Conservation (phyloP, 2,329 filamentous ascomycete species). For the Alternaria ventricosa region DNA sequence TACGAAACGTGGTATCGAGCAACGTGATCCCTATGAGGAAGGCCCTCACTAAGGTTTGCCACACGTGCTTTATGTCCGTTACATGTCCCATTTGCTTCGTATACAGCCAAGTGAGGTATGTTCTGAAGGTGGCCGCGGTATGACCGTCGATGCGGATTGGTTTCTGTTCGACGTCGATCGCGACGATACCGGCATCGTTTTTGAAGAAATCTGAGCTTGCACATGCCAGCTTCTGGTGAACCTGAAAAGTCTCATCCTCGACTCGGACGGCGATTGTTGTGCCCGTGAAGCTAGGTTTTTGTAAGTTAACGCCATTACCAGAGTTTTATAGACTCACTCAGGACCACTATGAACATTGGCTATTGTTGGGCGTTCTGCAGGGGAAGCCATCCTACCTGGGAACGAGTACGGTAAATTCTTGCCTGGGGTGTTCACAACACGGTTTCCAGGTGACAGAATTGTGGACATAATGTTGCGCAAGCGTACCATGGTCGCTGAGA, state of each 20-base stretch:
- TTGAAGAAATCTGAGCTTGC: neutral
- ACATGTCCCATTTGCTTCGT: neutral
- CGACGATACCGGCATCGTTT: neutral
- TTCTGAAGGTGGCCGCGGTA: neutral
- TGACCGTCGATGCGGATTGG: neutral
- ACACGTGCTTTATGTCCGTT: neutral
- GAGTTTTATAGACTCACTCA: neutral
- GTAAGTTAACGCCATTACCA: neutral
- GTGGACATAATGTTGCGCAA: neutral
- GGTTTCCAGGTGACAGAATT: neutral
- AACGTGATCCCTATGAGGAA: neutral
- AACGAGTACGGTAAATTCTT: neutral
- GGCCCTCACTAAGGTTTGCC: neutral
- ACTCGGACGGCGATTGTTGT: neutral
- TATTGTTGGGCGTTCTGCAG: neutral
- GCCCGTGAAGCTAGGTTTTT: neutral
- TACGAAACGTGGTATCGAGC: neutral
- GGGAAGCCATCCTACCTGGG: neutral
- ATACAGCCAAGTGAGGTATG: neutral
- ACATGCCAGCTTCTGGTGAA: neutral
- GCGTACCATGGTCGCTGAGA: neutral
- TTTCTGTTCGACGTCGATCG: neutral
- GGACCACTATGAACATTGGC: neutral
- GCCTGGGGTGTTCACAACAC: neutral
- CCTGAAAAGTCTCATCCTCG: neutral